Evolutionary conservation across 208 protist genomes (phyloP).

Genomic region (Trypanosomatidae sp.): DNA sequence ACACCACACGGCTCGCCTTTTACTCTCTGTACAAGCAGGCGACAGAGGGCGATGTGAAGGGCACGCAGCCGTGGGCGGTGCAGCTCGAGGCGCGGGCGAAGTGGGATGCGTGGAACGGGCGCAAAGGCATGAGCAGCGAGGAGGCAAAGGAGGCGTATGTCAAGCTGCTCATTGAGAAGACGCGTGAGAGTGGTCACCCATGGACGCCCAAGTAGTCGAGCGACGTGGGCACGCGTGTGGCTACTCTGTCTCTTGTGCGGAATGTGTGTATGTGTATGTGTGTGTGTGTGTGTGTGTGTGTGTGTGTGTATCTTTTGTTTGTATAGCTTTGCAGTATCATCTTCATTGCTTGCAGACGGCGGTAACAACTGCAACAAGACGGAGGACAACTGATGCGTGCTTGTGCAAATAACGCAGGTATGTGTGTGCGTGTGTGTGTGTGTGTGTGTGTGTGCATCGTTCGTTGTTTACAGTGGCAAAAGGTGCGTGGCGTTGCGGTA

Average conservation of each 20-base stretch:
- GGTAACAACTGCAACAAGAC: no score
- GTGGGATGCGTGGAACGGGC: slow-evolving; percentile 88
- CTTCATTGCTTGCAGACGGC: no score
- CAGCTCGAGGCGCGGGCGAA: slow-evolving; percentile 89
- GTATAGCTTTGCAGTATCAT: background rate
- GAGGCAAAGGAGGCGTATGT: slow-evolving; percentile 90
- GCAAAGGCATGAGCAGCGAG: slow-evolving; percentile 84
- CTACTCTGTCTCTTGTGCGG: background rate
- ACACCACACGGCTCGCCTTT: slow-evolving; percentile 85
- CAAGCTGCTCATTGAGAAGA: slow-evolving; percentile 40
- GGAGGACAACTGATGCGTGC: no score
- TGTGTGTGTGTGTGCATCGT: no score
- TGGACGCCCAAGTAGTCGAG: slow-evolving; percentile 20
- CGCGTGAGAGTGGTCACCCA: slow-evolving; percentile 29
- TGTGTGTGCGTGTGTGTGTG: no score
- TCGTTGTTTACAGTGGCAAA: no score
- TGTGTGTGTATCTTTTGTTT: slow-evolving; percentile 3
- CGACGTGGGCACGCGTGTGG: background rate
- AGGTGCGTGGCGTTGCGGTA: no score
- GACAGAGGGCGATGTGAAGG: slow-evolving; percentile 89
- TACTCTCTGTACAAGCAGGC: slow-evolving; percentile 97
- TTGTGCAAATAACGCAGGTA: no score
- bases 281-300: background rate
- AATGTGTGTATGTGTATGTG: background rate
- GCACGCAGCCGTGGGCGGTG: slow-evolving; percentile 84